A percentile compares a stretch with the other conserved stretches of the same genome.
Evolutionary conservation across 1,284 basidiomycete genomes (phyloP).

Genomic region (Cutaneotrichosporon sp.): DNA sequence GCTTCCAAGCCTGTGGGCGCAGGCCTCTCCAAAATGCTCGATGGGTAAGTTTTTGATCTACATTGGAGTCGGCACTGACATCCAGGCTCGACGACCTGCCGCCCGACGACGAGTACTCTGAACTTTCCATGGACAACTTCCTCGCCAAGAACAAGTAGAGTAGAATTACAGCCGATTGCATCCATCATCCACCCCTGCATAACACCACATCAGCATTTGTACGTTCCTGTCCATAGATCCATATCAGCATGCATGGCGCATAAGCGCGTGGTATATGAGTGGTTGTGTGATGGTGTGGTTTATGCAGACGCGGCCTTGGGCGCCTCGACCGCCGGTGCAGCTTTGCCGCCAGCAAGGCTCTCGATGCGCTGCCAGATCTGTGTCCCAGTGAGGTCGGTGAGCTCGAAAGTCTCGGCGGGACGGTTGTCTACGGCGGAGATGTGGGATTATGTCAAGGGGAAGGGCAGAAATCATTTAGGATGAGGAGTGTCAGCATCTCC

Average conservation of each 20-base stretch:
- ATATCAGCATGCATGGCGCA: slow-evolving; percentile 18
- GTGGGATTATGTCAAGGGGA: too few species aligned
- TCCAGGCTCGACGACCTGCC: slow-evolving; percentile 75
- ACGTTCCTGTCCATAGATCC: slow-evolving; percentile 2
- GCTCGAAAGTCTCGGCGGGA: slow-evolving; percentile 22
- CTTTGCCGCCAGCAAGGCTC: slow-evolving; percentile 1
- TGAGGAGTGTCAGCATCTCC: background rate
- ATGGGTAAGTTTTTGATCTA: slow-evolving; percentile 51
- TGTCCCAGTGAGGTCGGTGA: slow-evolving; percentile 23
- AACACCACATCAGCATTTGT: slow-evolving; percentile 4
- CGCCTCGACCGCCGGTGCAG: background rate
- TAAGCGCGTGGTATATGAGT: background rate
- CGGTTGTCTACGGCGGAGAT: slow-evolving; percentile 10
- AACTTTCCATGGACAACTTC: slow-evolving; percentile 75
- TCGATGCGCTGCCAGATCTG: slow-evolving; percentile 26
- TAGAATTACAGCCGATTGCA: background rate
- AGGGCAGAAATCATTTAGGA: too few species aligned
- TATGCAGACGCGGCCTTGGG: background rate
- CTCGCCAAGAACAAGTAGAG: slow-evolving; percentile 35
- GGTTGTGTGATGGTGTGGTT: background rate
- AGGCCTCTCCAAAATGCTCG: slow-evolving; percentile 71
- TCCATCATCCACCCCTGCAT: background rate
- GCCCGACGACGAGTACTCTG: slow-evolving; percentile 82
- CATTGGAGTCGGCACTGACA: background rate
- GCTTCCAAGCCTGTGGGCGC: background rate